Evolutionary conservation across 805 yeast species (phyloP), one percentile per base, ranked within the genome.

Genomic region (Saccharomycopsis sp.): DNA sequence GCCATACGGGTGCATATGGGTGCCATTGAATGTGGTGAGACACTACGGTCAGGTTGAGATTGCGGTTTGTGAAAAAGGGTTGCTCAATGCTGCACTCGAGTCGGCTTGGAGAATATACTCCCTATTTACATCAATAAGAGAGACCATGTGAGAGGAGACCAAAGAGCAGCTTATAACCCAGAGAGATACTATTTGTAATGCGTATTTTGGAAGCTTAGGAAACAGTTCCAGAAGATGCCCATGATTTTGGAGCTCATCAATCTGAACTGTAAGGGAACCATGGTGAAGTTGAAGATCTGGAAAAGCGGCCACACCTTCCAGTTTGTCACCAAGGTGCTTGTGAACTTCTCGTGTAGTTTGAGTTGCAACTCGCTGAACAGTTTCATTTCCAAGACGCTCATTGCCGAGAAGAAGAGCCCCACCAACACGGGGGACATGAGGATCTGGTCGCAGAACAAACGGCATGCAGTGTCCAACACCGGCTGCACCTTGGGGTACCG

Each of bases 301-400:
- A 92, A 82, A 0, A 74, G 59, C 0, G 97, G 97, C 98, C 97
- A 92, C 9, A 89, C 80, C 38, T 67, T 54, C 88, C 94, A 86
- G 57, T 87, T 88, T 13, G 82, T 68, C 25, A 65, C 56, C 31
- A 88, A 59, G 0, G 95, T 87, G 3, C 70, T 67, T 77, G 76
- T 62, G 73, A 75, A 75, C 45, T 77, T 74, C 12, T 64, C 60
- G 2, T 59, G 35, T 18, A 80, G 52, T 48, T 72, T 77, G 4
- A 49, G 36, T 39, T 57, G 53, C 12, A 77, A 63, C 17, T 63
- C 64, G 0, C 56, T 56, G 3, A 60, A 29, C 0, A 70, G 54
- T 36, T 68, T 62, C 10, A 71, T 68, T 54, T 85, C 92, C 65
- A 88, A 56, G 3, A 75, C 29, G 0, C 88, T 69, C 77, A 86